Base-by-base conservation (phyloP, 1,284 basidiomycete genomes). In the Fomitopsis palustris region DNA sequence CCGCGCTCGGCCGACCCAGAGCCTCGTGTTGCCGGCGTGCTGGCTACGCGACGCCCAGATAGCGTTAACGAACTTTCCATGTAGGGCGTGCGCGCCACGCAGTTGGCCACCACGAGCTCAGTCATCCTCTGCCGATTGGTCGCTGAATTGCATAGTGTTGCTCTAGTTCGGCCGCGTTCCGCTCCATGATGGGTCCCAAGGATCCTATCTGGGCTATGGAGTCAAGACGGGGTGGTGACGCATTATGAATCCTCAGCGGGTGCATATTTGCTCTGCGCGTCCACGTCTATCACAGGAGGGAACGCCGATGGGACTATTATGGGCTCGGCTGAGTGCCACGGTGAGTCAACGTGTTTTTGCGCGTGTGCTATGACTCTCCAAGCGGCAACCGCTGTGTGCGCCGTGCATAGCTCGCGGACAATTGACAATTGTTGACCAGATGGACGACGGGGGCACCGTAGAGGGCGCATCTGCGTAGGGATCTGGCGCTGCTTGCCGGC, bases 341-440 rank as follows among this genome's bases (percentile, higher is more conserved):
- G 49, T 52, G 49, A 52, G 49, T 52, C 49, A 52, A 37, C 49
- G 49, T 51, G 49, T 52, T 52, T 52, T 19, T n/a, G n/a, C 33
- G 31, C 49, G 49, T 52, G 49, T 21, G 35, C 23, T n/a, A 52
- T 52, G 49, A 52, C 49, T 35, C 49, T 35, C n/a, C 21, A n/a
- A 9, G 5, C 35, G 19, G 35, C 49, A 52, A 52, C 35, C 23
- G 31, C 49, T 52, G 33, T 19, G 29, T 19, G 19, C 4, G 10
- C 12, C 49, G 16, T 52, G 49, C 33, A 31, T 31, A 35, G 31
- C 25, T 9, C 25, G 27, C 25, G 29, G 25, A 47, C 45, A 47
- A 47, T 47, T 47, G 45, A 25, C 25, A 47, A 47, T 47, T 47
- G 45, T 47, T 29, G 45, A 3, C 12, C 35, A 37, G 31, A 5